Base-by-base conservation (phyloP, 2,329 filamentous ascomycete species). In the Talaromyces sp. region DNA sequence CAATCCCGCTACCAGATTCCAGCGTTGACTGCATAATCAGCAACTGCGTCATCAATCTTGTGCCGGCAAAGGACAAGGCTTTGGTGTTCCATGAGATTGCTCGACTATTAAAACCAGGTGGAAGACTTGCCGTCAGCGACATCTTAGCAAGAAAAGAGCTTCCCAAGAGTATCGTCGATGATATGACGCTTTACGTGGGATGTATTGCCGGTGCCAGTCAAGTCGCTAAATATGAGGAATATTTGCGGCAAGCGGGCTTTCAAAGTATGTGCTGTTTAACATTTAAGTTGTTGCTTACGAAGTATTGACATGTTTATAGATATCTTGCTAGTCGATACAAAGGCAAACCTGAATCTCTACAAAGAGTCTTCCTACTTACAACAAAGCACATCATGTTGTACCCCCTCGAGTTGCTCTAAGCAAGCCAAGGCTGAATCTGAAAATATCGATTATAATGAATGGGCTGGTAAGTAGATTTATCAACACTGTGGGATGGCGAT, bases 11-110 rank as follows among this genome's bases (percentile, higher is more conserved):
- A 0, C 71, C 76, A 0, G 68, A 74, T 10, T 70, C 67, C 8
- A 81, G 71, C 17, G 83, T 80, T 19, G 80, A 88, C 73, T 84
- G 83, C 69, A 82, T 89, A 65, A 87, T 89, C 68, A 85, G 82
- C 68, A 90, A 89, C 74, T 90, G 87, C 66, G 86, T 88, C 29
- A 76, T 89, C 66, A 88, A 88, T 68, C 82, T 88, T 0, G 83
- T 88, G 0, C 85, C 85, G 0, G 72, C 75, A 8, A 65, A 67
- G 0, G 84, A 88, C 10, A 88, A 88, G 70, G 79, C 76, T 5
- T 67, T 77, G 0, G 85, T 83, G 0, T 89, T 89, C 67, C 69
- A 74, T 0, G 87, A 89, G 72, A 87, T 89, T 70, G 79, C 79
- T 65, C 82, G 87, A 1, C 68, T 89, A 0, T 77, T 89, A 1